Evolutionary conservation across 257 asterid genomes (phyloP), one percentile per base, ranked within the genome.

Genomic region (Salvia miltiorrhiza): DNA sequence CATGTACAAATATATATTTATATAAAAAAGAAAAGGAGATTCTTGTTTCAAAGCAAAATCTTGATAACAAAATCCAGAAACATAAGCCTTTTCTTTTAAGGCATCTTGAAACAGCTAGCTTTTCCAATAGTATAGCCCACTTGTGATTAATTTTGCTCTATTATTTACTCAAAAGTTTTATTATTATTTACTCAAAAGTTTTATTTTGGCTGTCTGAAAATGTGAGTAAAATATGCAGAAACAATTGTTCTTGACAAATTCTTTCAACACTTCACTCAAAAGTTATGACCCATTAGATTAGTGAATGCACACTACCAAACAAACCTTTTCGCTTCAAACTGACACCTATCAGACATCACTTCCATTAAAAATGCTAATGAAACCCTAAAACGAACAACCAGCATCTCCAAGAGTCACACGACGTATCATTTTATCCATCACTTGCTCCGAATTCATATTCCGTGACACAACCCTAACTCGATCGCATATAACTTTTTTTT

Each of bases 101-200:
- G 85, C 85, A 79, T 79, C 85, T 54, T 79, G 47, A 69, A 54
- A 64, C 64, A 50, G 10, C 77, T 80, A n/a, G n/a, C n/a, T 73
- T 70, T 30, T 40, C 40, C 3, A 57, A 63, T 58, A 63, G 63
- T n/a, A 47, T 67, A 48, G 24, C 37, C 70, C 76, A 77, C 77
- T 72, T 28, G 35, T 39, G 62, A 65, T 26, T 56, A 24, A 56
- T 56, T 32, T 71, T 45, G 16, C 48, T 65, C 61, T 59, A 12
- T 69, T 73, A 5, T 69, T 69, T 63, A 37, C 20, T 26, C 32
- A 41, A 72, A 52, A 67, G 39, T 37, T 50, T 30, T 59, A 20
- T 47, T 58, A 12, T 69, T 73, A 5, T 69, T 69, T 63, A 37
- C 20, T 26, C 32, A 41, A 72, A 52, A 67, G 39, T 37, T 50